A percentile compares a stretch with the other conserved stretches of the same genome.
These are phyloP conservation scores for Ophiosphaerella herpotricha DNA, from an alignment of 2,329 filamentous ascomycete species.

Conservation along the genomic window DNA sequence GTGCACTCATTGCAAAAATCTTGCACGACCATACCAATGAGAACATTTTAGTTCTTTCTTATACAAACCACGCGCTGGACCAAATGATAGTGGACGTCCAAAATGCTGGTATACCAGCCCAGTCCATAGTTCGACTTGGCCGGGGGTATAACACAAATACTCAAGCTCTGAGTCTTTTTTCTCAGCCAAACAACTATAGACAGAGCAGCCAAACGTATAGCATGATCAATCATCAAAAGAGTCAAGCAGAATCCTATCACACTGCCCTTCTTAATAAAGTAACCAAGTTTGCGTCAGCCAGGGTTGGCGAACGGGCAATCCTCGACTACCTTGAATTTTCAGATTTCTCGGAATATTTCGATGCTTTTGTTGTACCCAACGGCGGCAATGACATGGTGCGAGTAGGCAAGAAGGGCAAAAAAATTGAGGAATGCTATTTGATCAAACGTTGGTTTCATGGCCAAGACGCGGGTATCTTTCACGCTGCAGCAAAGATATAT, in stretches of 20 bases:
- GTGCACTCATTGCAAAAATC: slow-evolving; percentile 63
- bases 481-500: slow-evolving; percentile 30
- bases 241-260: slow-evolving; percentile 41
- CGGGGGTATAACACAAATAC: slow-evolving; percentile 61
- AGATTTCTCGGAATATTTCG: slow-evolving; percentile 57
- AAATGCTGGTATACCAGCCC: slow-evolving; percentile 58
- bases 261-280: slow-evolving; percentile 18
- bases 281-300: slow-evolving; percentile 7
- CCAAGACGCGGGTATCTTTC: slow-evolving; percentile 52
- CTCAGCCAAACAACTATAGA: slow-evolving; percentile 45
- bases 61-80: slow-evolving; percentile 62
- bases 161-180: slow-evolving; percentile 52
- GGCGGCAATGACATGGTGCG: slow-evolving; percentile 51
- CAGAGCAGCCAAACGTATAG: slow-evolving; percentile 43
- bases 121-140: slow-evolving; percentile 65
- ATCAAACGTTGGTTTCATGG: slow-evolving; percentile 59
- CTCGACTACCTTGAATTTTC: slow-evolving; percentile 60
- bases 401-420: slow-evolving; percentile 55
- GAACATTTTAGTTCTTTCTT: slow-evolving; percentile 67
- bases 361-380: slow-evolving; percentile 60
- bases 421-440: slow-evolving; percentile 56
- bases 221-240: slow-evolving; percentile 52
- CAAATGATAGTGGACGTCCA: slow-evolving; percentile 65
- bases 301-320: slow-evolving; percentile 25
- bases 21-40: slow-evolving; percentile 57